Base-by-base conservation (phyloP, 768 basidiomycete species). In the Neoboletus subvelutipes region DNA sequence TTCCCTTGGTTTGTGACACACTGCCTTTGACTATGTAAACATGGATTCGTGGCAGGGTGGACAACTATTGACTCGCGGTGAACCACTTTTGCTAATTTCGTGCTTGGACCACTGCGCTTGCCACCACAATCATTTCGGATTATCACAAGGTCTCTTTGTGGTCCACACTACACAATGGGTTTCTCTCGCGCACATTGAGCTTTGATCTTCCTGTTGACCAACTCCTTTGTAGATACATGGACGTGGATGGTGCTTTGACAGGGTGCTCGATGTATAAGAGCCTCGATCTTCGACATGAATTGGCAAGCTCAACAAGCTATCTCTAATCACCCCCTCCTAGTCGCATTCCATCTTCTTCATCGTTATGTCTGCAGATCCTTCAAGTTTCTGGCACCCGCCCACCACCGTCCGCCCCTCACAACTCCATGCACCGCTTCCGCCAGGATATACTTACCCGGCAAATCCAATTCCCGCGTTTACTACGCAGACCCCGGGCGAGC, bases 181-280 rank as follows among this genome's bases (percentile, higher is more conserved):
- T 28, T 46, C 10, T 37, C 29, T n/a, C 34, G 39, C 5, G 8
- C 13, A 17, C 34, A 9, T 3, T 29, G 31, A 0, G 57, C 51
- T 51, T 54, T 52, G 18, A 50, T 15, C 20, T 51, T 15, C 9
- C 24, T 37, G 36, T 61, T 48, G 59, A 61, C 43, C 49, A 20
- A 24, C 42, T 47, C 36, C 11, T 29, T 26, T 46, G 31, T 54
- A 41, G 28, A 22, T 9, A 4, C 8, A 5, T 39, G 50, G 29
- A 12, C 13, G 11, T 34, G 34, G 41, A 34, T 3, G 18, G 36
- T 34, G 54, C 54, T 60, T 60, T 54, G 45, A 56, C 45, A 4
- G 5, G 5, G 1, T 22, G 20, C 24, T 31, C 36, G 24, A 28
- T 8, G 20, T 50, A 61, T 57, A 64, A 64, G 28, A 15, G 13